A percentile compares a stretch with the other conserved stretches of the same genome.
Evolutionary conservation across 1,284 basidiomycete species (phyloP).

Genomic region (Meripilus lineatus): DNA sequence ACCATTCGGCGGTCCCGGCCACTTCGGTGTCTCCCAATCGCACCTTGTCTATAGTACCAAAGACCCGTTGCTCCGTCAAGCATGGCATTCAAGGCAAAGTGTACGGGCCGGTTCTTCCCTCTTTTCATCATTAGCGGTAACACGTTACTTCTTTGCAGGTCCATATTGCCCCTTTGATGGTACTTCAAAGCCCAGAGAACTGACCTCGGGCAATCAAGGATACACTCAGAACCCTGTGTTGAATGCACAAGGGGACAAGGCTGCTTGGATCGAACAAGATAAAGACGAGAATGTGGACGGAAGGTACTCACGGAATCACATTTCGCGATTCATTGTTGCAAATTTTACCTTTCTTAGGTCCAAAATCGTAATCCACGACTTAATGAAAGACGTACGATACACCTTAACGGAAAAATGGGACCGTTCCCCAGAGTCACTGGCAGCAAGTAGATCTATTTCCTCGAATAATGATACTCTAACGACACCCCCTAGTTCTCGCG

Average conservation of each 20-base stretch:
- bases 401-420: conserved; percentile 81
- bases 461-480: neutral
- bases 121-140: conserved; percentile 3
- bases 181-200: conserved; percentile 44
- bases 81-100: conserved; percentile 79
- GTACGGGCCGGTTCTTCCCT: conserved; percentile 29
- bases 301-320: too few species aligned
- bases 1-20: conserved; percentile 72
- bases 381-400: conserved; percentile 59
- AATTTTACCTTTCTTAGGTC: conserved; percentile 43
- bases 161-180: conserved; percentile 56
- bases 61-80: conserved; percentile 69
- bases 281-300: too few species aligned
- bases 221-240: conserved; percentile 72
- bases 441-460: conserved; percentile 34
- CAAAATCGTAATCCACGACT: conserved; percentile 75
- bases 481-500: conserved; percentile 55
- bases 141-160: conserved; percentile 37
- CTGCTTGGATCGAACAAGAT: conserved; percentile 87
- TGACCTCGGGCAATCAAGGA: conserved; percentile 82
- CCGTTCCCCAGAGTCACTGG: conserved; percentile 60
- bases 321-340: too few species aligned
- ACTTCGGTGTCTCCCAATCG: conserved; percentile 67
- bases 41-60: conserved; percentile 81
- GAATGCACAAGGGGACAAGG: conserved; percentile 60